Percentiles rank a stretch among this genome's conserved stretches.
These are phyloP conservation scores for Tillandsia fasciculata DNA, from an alignment of 176 grass and related monocot species.

Conservation along the genomic window DNA sequence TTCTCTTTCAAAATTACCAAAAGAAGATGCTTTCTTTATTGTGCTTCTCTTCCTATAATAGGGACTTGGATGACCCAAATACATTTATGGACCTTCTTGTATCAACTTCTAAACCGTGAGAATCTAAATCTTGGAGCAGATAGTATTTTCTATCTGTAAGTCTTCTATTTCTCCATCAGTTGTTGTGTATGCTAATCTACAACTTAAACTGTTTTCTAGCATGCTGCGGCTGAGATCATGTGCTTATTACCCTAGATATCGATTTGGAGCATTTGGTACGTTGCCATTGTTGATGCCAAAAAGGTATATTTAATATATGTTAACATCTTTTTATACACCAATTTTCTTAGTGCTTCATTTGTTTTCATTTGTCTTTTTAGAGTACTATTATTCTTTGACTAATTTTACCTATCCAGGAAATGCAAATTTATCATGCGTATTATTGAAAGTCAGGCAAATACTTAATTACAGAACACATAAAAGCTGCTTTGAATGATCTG, in stretches of 20 bases:
- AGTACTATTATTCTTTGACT: too few relatives aligned
- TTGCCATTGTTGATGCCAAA: conserved; percentile 68
- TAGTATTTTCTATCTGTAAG: conserved; percentile 6
- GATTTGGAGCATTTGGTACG: conserved; percentile 69
- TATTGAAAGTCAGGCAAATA: too few relatives aligned
- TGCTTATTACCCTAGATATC: conserved; percentile 61
- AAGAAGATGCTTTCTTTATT: neutral
- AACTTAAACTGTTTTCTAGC: conserved; percentile 41
- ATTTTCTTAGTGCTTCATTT: neutral
- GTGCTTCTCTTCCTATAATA: conserved; percentile 20
- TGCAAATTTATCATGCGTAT: too few relatives aligned
- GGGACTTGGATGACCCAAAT: conserved; percentile 79
- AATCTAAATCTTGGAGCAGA: conserved; percentile 11
- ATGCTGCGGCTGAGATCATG: conserved; percentile 63
- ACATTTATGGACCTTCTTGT: conserved; percentile 83
- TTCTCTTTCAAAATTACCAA: neutral
- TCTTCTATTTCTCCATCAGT: conserved; percentile 1
- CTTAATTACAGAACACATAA: too few relatives aligned
- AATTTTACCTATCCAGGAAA: too few relatives aligned
- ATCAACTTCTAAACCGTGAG: conserved; percentile 66
- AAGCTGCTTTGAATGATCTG: neutral
- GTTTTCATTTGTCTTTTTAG: too few relatives aligned
- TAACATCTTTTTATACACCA: conserved; percentile 1
- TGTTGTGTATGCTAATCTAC: conserved; percentile 7
- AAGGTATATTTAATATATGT: conserved; percentile 37